Evolutionary conservation across 225 moss, liverwort and hornwort genomes (phyloP), one percentile per base, ranked within the genome.

Genomic region (Straminergon stramineum): DNA sequence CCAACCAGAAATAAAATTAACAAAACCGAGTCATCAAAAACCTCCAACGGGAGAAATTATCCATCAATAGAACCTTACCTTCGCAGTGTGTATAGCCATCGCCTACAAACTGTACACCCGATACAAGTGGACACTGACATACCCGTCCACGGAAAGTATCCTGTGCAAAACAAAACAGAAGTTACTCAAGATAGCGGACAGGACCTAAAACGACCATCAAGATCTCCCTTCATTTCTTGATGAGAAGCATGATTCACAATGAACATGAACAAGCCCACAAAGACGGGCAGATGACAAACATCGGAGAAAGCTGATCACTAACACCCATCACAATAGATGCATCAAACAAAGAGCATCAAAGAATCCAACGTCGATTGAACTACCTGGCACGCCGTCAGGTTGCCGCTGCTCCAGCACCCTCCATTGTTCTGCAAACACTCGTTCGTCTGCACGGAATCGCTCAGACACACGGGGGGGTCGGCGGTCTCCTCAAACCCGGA

Each of bases 391-490:
- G 80, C 80, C 58, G 80, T 80, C 60, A 80, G 39, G 60, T 80
- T 80, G 95, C 97, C 60, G 95, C 95, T n/a, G 95, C 97, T 80
- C 80, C 80, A 80, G 17, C 80, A 80, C 17, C 80, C 80, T 39
- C 80, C 80, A 39, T 79, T n/a, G n/a, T 79, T 79, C 79, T 79
- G 57, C 79, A 79, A 79, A 79, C 79, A 79, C 79, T 79, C 79
- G 79, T 79, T 79, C 7, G 79, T 79, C 58, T 79, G 79, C 79
- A 79, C 79, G 57, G 57, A 57, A 57, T 79, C 79, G n/a, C 96
- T 96, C 92, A 97, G 67, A 77, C 97, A 97, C 55, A 94, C 95
- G 22, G 97, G 94, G 10, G 97, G 97, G 55, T 97, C 97, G 15
- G 95, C 94, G 6, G 96, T 92, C 90, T 97, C 97, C 92, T 96